Evolutionary conservation across 805 yeast species (phyloP), one percentile per base, ranked within the genome.

Genomic region (Torulaspora quercuum): DNA sequence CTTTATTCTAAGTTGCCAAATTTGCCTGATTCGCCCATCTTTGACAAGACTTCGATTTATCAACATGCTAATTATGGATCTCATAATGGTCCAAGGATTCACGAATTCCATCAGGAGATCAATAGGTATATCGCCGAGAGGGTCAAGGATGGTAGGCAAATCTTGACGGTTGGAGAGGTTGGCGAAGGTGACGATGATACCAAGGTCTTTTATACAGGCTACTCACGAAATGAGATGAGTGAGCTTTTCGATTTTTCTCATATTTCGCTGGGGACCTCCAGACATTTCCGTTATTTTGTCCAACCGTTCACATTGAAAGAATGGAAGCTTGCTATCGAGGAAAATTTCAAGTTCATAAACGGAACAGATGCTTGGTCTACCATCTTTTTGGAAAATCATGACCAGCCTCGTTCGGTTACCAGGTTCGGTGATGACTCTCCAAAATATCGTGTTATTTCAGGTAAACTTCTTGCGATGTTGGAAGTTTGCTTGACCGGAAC

Each of bases 351-450:
- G 5, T 69, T 69, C 45, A 61, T 68, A 38, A 67, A 70, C 29
- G 69, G 61, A 12, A 67, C 75, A 10, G 80, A 75, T 46, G 76
- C 75, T 10, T 76, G 81, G 80, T 57, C 74, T 21, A 71, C 80
- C 9, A 64, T 68, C 13, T 75, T 68, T 55, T 52, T 70, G 40
- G 81, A 76, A 53, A 76, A 76, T 52, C 81, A 76, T 51, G 80
- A 76, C 55, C 79, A 73, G 49, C 72, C 79, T 7, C 65, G 80
- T 51, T 61, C 70, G 19, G 67, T 74, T 23, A 57, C 76, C 10
- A 64, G 80, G 48, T 75, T 73, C 50, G 78, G 76, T 30, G 64
- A 65, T 53, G 69, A 64, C 33, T 57, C 66, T 6, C 57, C 57
- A 18, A 46, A 55, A 32, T 39, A 52, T 57, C 53, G 68, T 29